Evolutionary conservation across 1,284 basidiomycete genomes (phyloP).

Genomic region (Rhodotorula glutinis): DNA sequence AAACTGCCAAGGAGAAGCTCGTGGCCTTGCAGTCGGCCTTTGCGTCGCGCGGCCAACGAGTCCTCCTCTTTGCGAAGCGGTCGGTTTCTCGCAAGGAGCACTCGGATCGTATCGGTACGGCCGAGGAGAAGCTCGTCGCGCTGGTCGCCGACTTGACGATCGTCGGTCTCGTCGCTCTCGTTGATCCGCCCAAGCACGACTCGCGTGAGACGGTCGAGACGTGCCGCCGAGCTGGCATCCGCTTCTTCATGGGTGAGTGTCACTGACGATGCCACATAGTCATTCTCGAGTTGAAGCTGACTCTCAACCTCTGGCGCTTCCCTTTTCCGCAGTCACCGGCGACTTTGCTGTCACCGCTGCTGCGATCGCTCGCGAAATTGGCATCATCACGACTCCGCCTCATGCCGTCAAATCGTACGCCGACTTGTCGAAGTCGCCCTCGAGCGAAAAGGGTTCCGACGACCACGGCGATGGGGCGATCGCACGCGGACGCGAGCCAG

Average conservation of each 20-base stretch:
- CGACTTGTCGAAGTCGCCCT: conserved; percentile 32
- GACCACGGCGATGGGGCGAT: background rate
- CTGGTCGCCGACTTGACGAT: conserved; percentile 55
- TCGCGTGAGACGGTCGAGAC: conserved; percentile 57
- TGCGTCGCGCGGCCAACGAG: conserved; percentile 62
- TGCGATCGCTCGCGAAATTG: conserved; percentile 62
- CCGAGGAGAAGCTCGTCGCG: conserved; percentile 46
- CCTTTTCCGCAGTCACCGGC: conserved; percentile 65
- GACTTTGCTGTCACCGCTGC: conserved; percentile 57
- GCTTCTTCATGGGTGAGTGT: conserved; percentile 18
- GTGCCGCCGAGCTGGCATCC: conserved; percentile 55
- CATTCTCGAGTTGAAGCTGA: too few relatives aligned
- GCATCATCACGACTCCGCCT: conserved; percentile 56
- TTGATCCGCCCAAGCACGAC: conserved; percentile 63
- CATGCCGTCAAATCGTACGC: conserved; percentile 50
- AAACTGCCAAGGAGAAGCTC: conserved; percentile 45
- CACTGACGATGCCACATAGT: too few relatives aligned
- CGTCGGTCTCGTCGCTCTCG: conserved; percentile 62
- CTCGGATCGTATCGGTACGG: conserved; percentile 29
- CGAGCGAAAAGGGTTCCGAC: background rate
- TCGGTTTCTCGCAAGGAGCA: conserved; percentile 42
- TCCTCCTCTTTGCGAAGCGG: conserved; percentile 55
- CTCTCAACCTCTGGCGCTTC: conserved; percentile 47
- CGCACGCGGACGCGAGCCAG: conserved; percentile 39
- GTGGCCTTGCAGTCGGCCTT: conserved; percentile 54